Base-by-base conservation (phyloP, 2,329 filamentous ascomycete species). In the Phialemoniopsis sp. region DNA sequence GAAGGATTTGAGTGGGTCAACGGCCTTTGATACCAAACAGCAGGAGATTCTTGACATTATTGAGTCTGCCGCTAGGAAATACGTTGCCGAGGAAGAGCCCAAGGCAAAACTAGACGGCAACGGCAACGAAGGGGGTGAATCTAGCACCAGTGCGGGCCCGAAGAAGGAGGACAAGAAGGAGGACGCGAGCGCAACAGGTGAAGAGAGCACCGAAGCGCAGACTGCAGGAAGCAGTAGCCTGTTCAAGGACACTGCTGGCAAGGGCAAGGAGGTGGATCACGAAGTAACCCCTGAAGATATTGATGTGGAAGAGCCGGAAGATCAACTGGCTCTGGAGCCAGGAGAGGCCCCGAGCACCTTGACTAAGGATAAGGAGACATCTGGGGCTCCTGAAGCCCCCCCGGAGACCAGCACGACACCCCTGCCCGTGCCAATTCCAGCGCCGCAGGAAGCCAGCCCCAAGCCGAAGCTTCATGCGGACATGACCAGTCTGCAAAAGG, bases 41-140 rank as follows among this genome's bases (percentile, higher is more conserved):
- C 64, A 70, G 40, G 68, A 74, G 8, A 64, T 71, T 4, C 51
- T 80, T 15, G 66, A 73, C 8, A 60, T 65, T 14, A 72, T 81
- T 28, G 66, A 70, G 41, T 62, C 61, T 29, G 77, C 75, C 4
- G 68, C 74, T 0, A 65, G 62, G 34, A 69, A 70, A 40, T 80
- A 76, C 39, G 56, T 79, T 2, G 62, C 64, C 8, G 60, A 62
- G 1, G 54, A 57, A 8, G 59, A 65, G 29, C 35, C 43, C n/a
- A 58, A 54, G 35, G 29, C 43, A 13, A 36, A 13, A 30, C 29
- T 17, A 17, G 37, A 36, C 17, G 21, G 31, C 29, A 43, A 37
- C 28, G 16, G 42, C 10, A 21, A 39, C 35, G 18, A 35, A 39
- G 19, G 37, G 10, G 43, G 39, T n/a, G 46, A 45, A 16, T 35